phyloP scores from a whole-genome alignment of 208 protist species.

The Herpetomonas muscarum region DNA sequence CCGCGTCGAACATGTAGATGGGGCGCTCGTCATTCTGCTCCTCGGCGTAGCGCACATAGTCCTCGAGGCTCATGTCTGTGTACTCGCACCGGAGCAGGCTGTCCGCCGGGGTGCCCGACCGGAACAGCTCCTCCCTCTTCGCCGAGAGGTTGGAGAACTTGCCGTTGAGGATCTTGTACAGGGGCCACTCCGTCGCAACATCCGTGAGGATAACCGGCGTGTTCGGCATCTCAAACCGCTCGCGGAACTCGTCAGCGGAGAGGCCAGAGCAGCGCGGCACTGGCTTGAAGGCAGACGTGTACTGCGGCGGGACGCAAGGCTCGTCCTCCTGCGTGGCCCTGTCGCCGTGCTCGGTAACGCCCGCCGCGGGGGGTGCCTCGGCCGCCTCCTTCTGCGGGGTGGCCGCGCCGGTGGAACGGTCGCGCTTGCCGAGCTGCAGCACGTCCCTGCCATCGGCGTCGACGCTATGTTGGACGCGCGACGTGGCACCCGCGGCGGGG shows the following conservation, averaged over 20 bases:
- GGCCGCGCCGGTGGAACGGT: neutral
- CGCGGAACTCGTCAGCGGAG: slow-evolving; percentile 60
- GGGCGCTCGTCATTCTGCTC: slow-evolving; percentile 83
- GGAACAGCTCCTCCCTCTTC: slow-evolving; percentile 46
- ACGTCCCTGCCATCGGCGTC: neutral
- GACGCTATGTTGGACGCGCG: neutral
- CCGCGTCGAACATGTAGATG: slow-evolving; percentile 90
- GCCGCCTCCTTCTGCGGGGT: slow-evolving; percentile 1
- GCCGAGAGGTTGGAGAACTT: slow-evolving; percentile 56
- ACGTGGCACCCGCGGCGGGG: neutral
- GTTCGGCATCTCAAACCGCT: slow-evolving; percentile 59
- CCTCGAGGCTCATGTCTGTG: slow-evolving; percentile 76
- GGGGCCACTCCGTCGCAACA: slow-evolving; percentile 77
- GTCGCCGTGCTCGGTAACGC: neutral
- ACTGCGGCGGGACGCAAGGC: slow-evolving; percentile 9
- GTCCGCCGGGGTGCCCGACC: slow-evolving; percentile 27
- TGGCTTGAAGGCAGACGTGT: slow-evolving; percentile 59
- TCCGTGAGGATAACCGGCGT: slow-evolving; percentile 74
- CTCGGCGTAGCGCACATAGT: slow-evolving; percentile 80
- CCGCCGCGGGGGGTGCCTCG: slow-evolving; percentile 10
- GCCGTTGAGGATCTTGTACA: slow-evolving; percentile 67
- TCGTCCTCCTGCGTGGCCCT: neutral
- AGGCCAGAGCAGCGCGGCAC: slow-evolving; percentile 54
- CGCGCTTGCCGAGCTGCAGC: neutral
- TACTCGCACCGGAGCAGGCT: slow-evolving; percentile 82